Evolutionary conservation across 176 grass and related monocot genomes (phyloP).

Genomic region (Secale cereale): DNA sequence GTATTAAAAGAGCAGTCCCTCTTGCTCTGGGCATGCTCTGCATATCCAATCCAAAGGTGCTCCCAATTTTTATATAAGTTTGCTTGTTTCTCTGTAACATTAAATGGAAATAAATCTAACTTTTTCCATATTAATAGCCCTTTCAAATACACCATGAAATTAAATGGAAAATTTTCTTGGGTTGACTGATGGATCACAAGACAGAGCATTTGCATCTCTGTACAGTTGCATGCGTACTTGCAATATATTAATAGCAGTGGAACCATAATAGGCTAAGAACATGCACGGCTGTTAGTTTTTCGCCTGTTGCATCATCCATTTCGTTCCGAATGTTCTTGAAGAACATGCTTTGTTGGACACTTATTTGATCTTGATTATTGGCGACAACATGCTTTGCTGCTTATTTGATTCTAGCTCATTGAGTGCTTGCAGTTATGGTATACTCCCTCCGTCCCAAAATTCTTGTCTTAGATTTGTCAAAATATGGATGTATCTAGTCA

Average conservation of each 20-base stretch:
- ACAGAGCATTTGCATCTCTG: too few relatives aligned
- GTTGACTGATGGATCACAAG: not conserved
- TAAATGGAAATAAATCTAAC: not conserved
- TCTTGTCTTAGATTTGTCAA: too few relatives aligned
- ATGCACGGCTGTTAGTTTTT: not conserved
- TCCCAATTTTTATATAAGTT: not conserved
- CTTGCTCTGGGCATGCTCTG: slow-evolving; percentile 90
- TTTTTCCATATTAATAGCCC: too few relatives aligned
- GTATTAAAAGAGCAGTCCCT: slow-evolving; percentile 95
- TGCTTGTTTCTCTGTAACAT: not conserved
- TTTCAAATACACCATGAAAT: not conserved
- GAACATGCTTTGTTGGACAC: not conserved
- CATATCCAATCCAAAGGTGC: slow-evolving; percentile 96
- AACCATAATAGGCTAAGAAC: not conserved
- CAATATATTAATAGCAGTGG: not conserved
- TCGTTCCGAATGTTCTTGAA: not conserved
- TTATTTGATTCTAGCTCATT: slow-evolving; percentile 11
- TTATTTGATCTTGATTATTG: not conserved
- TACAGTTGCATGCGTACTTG: not conserved
- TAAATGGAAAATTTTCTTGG: not conserved
- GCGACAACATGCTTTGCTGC: not conserved
- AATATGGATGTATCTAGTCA: too few relatives aligned
- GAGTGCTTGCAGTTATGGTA: not conserved
- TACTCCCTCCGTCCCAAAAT: too few relatives aligned
- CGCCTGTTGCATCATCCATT: not conserved